phyloP scores from a whole-genome alignment of 768 basidiomycete genomes.

The Pisolithus tinctorius region DNA sequence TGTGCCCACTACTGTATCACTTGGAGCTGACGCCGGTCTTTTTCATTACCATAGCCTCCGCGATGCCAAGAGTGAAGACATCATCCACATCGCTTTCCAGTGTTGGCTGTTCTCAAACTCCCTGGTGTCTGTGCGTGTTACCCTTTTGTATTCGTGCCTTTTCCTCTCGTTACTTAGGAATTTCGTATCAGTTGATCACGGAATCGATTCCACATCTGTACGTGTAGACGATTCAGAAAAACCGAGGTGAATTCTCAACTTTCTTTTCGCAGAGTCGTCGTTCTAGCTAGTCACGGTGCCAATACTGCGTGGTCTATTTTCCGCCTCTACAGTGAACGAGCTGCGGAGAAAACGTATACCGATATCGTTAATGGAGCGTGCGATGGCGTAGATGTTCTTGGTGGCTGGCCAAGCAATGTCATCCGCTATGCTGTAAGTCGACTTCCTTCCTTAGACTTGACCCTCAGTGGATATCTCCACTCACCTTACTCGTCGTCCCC shows the following conservation, averaged over 20 bases:
- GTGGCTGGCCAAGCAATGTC: constrained; percentile 34
- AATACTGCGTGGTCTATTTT: constrained; percentile 43
- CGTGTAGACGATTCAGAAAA: constrained; percentile 3
- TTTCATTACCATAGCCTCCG: constrained; percentile 12
- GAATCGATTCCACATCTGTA: constrained; percentile 49
- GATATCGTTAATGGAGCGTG: constrained; percentile 34
- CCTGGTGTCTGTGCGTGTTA: constrained; percentile 35
- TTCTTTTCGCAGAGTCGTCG: constrained; percentile 19
- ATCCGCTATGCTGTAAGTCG: constrained; percentile 28
- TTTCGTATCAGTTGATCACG: constrained; percentile 34
- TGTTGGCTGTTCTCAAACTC: constrained; percentile 43
- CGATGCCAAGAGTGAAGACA: constrained; percentile 38
- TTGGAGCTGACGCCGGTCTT: background rate
- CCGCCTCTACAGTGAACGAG: constrained; percentile 30
- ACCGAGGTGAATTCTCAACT: background rate
- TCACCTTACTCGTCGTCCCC: constrained; percentile 14
- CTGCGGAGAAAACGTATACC: constrained; percentile 27
- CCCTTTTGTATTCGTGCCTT: background rate
- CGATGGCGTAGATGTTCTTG: constrained; percentile 33
- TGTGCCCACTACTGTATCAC: background rate
- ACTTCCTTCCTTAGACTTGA: background rate
- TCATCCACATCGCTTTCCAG: constrained; percentile 39
- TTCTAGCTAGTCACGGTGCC: constrained; percentile 39
- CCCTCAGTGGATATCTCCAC: background rate
- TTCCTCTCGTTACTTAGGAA: background rate